Evolutionary conservation across 192 early-diverging fungal species (phyloP).

Genomic region (Chytriomyces confervae): DNA sequence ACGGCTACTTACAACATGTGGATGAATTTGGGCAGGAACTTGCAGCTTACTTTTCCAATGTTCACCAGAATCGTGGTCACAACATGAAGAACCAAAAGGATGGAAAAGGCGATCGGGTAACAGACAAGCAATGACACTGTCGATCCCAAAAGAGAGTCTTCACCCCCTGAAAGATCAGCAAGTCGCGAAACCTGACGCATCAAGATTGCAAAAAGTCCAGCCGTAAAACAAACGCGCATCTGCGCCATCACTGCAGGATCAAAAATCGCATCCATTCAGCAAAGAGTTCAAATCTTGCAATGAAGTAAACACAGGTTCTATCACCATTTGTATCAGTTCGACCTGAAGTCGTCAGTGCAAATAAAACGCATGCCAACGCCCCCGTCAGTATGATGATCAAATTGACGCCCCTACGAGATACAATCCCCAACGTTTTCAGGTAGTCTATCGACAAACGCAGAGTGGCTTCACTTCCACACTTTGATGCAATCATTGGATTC

Average conservation of each 20-base stretch:
- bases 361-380: not conserved
- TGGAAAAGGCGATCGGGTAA: not conserved
- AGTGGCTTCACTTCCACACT: not conserved
- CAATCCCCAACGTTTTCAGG: not conserved
- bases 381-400: not conserved
- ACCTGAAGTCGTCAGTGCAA: not conserved
- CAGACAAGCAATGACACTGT: not conserved
- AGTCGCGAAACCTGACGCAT: not conserved
- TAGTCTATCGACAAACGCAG: not conserved
- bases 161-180: not conserved
- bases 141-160: not conserved
- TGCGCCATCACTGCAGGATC: no score
- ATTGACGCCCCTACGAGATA: not conserved
- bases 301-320: no score
- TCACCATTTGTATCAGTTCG: no score
- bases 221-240: not conserved
- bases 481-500: not conserved
- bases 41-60: not conserved
- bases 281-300: no score
- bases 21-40: no score
- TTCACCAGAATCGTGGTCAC: not conserved
- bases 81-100: not conserved
- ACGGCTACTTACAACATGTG: no score
- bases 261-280: no score
- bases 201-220: not conserved